These are phyloP conservation scores for Myriosclerotinia curreyana DNA, from an alignment of 2,329 filamentous ascomycete genomes.

Conservation along the genomic window DNA sequence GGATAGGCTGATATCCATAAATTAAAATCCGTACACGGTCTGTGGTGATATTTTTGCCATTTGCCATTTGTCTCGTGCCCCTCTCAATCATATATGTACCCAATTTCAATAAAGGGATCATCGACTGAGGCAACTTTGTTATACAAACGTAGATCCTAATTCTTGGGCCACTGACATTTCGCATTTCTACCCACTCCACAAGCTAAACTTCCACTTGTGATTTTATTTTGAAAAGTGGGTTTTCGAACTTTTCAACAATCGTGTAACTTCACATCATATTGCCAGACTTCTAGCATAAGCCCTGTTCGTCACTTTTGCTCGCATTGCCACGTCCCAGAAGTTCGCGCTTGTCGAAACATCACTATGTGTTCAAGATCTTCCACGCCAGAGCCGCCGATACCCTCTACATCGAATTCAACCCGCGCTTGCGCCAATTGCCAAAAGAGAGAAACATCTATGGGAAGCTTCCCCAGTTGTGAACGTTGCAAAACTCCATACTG, in stretches of 20 bases:
- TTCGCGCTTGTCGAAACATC: background rate
- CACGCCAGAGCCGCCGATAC: conserved; percentile 1
- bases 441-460: conserved; percentile 6
- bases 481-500: conserved; percentile 9
- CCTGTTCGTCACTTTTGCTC: background rate
- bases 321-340: background rate
- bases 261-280: background rate
- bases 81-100: background rate
- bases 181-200: background rate
- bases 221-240: background rate
- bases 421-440: background rate
- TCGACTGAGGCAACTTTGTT: conserved; percentile 3
- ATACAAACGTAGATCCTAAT: conserved; percentile 7
- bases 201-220: background rate
- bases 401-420: background rate
- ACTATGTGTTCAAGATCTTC: conserved; percentile 12
- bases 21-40: background rate
- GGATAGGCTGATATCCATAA: background rate
- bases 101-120: background rate
- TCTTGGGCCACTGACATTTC: background rate
- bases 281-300: conserved; percentile 9
- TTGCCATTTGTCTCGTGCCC: background rate
- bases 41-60: background rate
- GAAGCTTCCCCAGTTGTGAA: conserved; percentile 8
- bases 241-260: background rate